phyloP scores from a whole-genome alignment of 441 rosid species.

The Erysimum pusillum region DNA sequence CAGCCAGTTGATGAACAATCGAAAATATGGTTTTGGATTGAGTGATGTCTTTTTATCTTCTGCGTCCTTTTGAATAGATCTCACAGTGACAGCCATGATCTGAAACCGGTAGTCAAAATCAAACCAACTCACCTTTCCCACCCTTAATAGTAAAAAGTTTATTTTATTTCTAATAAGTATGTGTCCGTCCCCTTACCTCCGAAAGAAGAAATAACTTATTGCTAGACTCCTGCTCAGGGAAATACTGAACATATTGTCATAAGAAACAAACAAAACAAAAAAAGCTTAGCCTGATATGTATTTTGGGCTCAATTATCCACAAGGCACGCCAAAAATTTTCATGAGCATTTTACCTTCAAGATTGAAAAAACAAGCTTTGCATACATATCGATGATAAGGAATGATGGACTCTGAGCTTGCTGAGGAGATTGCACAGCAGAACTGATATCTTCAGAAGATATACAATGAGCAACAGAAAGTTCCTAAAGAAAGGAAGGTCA shows the following conservation, averaged over 20 bases:
- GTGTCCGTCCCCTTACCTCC: conserved; percentile 59
- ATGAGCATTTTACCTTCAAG: conserved; percentile 65
- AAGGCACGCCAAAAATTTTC: conserved; percentile 6
- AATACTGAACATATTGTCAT: conserved; percentile 45
- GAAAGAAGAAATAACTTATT: conserved; percentile 68
- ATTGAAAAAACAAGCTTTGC: conserved; percentile 84
- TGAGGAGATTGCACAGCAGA: conserved; percentile 71
- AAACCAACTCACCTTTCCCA: conserved; percentile 12
- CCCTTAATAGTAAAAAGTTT: conserved; percentile 5
- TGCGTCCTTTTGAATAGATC: conserved; percentile 82
- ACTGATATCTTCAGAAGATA: conserved; percentile 74
- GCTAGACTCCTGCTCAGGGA: conserved; percentile 85
- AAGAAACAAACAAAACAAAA: conserved; percentile 7
- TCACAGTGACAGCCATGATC: conserved; percentile 83
- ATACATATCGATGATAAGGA: conserved; percentile 89
- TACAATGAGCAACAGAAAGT: conserved; percentile 88
- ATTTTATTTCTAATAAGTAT: neutral
- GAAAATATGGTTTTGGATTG: conserved; percentile 95
- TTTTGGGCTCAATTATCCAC: conserved; percentile 14
- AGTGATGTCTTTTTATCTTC: conserved; percentile 90
- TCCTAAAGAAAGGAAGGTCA: conserved; percentile 60
- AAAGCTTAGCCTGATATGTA: conserved; percentile 19
- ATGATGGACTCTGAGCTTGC: conserved; percentile 79
- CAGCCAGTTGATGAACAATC: conserved; percentile 92
- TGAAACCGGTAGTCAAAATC: conserved; percentile 49